Evolutionary conservation across 2,329 filamentous ascomycete species (phyloP).

Genomic region (Fusarium hostae): DNA sequence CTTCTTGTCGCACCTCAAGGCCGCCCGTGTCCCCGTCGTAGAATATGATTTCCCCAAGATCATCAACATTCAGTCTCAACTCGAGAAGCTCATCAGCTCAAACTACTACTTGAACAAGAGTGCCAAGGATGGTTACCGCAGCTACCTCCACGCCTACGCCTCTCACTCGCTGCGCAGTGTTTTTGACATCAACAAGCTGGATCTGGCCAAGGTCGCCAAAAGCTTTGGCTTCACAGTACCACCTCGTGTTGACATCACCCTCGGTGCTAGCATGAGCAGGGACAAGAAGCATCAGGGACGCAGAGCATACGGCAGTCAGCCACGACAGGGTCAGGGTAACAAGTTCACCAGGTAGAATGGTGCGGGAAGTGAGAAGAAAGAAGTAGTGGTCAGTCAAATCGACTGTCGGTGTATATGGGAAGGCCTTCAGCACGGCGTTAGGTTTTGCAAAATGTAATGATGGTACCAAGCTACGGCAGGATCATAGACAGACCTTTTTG

Average conservation of each 20-base stretch:
- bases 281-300: constrained; percentile 72
- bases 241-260: constrained; percentile 82
- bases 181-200: constrained; percentile 86
- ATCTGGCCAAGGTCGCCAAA: constrained; percentile 85
- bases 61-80: constrained; percentile 86
- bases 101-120: constrained; percentile 98
- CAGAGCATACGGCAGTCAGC: constrained; percentile 82
- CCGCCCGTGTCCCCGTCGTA: constrained; percentile 89
- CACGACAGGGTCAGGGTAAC: constrained; percentile 62
- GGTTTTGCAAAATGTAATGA: constrained; percentile 46
- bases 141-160: constrained; percentile 95
- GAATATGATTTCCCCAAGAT: constrained; percentile 99
- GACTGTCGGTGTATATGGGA: constrained; percentile 35
- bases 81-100: constrained; percentile 92
- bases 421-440: constrained; percentile 46
- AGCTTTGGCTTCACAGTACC: constrained; percentile 83
- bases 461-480: constrained; percentile 33
- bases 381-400: constrained; percentile 24
- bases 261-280: constrained; percentile 82
- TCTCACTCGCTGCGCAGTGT: constrained; percentile 69
- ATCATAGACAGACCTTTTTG: constrained; percentile 30
- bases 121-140: constrained; percentile 81
- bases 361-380: constrained; percentile 4
- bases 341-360: constrained; percentile 41
- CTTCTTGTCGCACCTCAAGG: constrained; percentile 91